Conservation (phyloP, 371 early-diverging fungal species). For the Syncephalis plumigaleata region DNA sequence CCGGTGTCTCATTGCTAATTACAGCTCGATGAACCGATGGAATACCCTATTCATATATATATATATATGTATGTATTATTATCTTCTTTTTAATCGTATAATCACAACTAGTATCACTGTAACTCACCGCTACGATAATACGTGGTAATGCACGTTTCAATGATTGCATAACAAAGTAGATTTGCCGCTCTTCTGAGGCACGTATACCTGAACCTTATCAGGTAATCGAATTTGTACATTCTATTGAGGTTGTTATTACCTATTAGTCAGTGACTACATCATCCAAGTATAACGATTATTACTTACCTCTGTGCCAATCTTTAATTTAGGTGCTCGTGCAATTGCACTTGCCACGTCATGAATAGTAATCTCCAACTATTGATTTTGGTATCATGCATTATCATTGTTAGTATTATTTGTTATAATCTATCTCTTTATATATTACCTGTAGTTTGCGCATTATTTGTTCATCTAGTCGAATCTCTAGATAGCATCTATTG, state of each 20-base stretch:
- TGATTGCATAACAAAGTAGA: constrained; percentile 59
- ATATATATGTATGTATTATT: not conserved
- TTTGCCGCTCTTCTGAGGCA: constrained; percentile 41
- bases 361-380: constrained; percentile 67
- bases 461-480: constrained; percentile 67
- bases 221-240: constrained; percentile 58
- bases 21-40: constrained; percentile 77
- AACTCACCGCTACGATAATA: constrained; percentile 51
- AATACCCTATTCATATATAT: constrained; percentile 33
- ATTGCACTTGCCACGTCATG: constrained; percentile 64
- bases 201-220: constrained; percentile 56
- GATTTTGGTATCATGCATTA: not conserved
- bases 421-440: constrained; percentile 23
- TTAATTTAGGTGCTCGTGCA: constrained; percentile 63
- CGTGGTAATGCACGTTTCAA: constrained; percentile 71
- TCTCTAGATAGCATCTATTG: constrained; percentile 51
- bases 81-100: constrained; percentile 3
- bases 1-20: constrained; percentile 48
- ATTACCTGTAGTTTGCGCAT: constrained; percentile 20
- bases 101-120: not conserved
- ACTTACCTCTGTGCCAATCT: constrained; percentile 45
- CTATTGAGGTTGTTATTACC: constrained; percentile 9
- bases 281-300: not conserved
- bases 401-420: not conserved
- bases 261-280: too few relatives aligned